phyloP scores from a whole-genome alignment of 2,329 filamentous ascomycete genomes.

The Sclerotinia sclerotiorum region DNA sequence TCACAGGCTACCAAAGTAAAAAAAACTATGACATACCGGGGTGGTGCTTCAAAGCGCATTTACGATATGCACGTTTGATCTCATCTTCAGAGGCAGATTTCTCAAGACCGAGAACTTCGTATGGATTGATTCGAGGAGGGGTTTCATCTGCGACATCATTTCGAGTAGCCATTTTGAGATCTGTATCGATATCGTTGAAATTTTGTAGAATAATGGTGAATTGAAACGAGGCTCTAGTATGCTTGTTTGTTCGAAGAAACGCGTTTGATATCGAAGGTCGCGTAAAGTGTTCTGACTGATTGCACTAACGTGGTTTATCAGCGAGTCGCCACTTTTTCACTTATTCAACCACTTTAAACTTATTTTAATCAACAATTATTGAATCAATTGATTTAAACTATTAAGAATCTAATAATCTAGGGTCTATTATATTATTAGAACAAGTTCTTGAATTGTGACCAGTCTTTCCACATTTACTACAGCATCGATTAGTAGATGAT shows the following conservation, averaged over 20 bases:
- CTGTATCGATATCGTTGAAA: background rate
- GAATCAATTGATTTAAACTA: too few species aligned
- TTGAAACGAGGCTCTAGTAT: background rate
- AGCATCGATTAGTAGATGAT: too few species aligned
- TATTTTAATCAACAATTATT: too few species aligned
- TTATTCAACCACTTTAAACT: too few species aligned
- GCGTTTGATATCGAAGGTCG: slow-evolving; percentile 15
- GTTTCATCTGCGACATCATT: slow-evolving; percentile 36
- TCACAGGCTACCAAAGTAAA: background rate
- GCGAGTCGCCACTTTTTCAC: too few species aligned
- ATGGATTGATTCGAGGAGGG: slow-evolving; percentile 62
- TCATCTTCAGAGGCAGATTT: slow-evolving; percentile 72
- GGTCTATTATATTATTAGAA: too few species aligned
- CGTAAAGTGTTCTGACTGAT: slow-evolving; percentile 13
- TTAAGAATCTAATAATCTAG: too few species aligned
- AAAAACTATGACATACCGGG: slow-evolving; percentile 58
- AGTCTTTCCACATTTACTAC: too few species aligned
- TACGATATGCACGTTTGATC: slow-evolving; percentile 89
- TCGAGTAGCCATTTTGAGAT: slow-evolving; percentile 25
- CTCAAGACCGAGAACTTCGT: slow-evolving; percentile 72
- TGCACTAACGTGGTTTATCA: too few species aligned
- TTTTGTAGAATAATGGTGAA: background rate
- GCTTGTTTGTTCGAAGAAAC: slow-evolving; percentile 10
- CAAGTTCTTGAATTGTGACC: too few species aligned
- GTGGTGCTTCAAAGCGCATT: slow-evolving; percentile 83